Evolutionary conservation across 1,139 yeast species (phyloP).

Genomic region (Lodderomyces parapsilosis): DNA sequence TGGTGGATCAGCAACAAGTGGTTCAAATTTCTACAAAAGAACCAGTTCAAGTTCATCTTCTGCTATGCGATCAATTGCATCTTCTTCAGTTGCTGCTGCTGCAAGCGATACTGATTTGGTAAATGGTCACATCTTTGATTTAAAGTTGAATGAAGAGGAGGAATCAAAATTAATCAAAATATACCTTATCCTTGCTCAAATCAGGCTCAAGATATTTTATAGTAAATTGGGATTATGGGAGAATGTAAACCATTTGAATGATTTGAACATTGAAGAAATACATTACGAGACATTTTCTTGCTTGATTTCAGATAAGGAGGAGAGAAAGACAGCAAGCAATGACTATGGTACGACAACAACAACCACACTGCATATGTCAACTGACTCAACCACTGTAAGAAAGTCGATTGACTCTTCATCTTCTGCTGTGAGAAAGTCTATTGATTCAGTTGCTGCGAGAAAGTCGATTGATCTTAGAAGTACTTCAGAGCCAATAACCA

Average conservation of each 20-base stretch:
- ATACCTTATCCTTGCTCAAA: conserved; percentile 27
- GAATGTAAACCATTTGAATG: conserved; percentile 29
- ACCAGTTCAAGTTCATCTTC: conserved; percentile 1
- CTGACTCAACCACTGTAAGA: background rate
- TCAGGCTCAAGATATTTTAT: conserved; percentile 65
- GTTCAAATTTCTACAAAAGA: background rate
- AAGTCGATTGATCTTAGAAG: background rate
- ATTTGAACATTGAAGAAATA: conserved; percentile 29
- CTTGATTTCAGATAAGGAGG: conserved; percentile 11
- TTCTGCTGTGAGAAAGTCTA: background rate
- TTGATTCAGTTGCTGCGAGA: background rate
- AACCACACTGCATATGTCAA: background rate
- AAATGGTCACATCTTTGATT: conserved; percentile 12
- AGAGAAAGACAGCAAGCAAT: background rate
- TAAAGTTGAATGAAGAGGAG: conserved; percentile 19
- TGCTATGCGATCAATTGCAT: conserved; percentile 1
- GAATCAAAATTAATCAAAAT: conserved; percentile 28
- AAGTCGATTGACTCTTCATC: background rate
- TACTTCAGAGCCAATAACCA: background rate
- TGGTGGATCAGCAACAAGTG: background rate
- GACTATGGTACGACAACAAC: background rate
- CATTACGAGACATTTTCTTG: conserved; percentile 22
- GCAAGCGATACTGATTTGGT: conserved; percentile 10
- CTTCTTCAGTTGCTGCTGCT: conserved; percentile 4
- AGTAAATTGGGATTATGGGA: conserved; percentile 73